Evolutionary conservation across 2,329 filamentous ascomycete species (phyloP).

Genomic region (Tolypocladium tundrense): DNA sequence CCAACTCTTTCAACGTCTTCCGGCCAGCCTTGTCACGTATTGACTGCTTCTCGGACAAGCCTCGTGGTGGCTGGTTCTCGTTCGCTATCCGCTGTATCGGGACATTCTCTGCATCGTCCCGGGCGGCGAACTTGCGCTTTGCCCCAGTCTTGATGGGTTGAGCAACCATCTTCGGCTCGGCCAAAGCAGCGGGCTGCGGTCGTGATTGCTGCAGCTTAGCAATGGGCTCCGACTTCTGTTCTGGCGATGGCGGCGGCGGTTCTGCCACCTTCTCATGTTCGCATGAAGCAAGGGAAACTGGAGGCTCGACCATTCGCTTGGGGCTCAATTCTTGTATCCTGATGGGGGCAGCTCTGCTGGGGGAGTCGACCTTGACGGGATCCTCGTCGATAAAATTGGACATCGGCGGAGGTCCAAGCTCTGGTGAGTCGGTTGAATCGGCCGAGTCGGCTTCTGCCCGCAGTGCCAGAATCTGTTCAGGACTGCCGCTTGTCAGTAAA

Average conservation of each 20-base stretch:
- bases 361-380: constrained; percentile 41
- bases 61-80: constrained; percentile 2
- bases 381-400: constrained; percentile 50
- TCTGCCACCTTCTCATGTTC: constrained; percentile 9
- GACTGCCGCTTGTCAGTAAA: constrained; percentile 31
- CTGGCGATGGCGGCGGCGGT: constrained; percentile 11
- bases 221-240: constrained; percentile 12
- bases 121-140: constrained; percentile 47
- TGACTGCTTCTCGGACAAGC: constrained; percentile 14
- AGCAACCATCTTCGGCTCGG: neutral
- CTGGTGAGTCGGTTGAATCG: constrained; percentile 49
- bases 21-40: constrained; percentile 24
- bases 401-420: constrained; percentile 54
- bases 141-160: constrained; percentile 33
- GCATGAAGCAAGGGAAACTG: constrained; percentile 20
- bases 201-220: neutral
- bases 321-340: constrained; percentile 11
- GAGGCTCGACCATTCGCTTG: constrained; percentile 16
- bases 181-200: neutral
- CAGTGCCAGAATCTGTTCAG: constrained; percentile 53
- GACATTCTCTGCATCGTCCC: constrained; percentile 38
- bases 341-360: constrained; percentile 15
- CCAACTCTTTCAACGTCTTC: constrained; percentile 36
- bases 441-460: constrained; percentile 34
- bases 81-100: neutral